Evolutionary conservation across 2,329 filamentous ascomycete species (phyloP).

Genomic region (Scopulariopsis brevicaulis): DNA sequence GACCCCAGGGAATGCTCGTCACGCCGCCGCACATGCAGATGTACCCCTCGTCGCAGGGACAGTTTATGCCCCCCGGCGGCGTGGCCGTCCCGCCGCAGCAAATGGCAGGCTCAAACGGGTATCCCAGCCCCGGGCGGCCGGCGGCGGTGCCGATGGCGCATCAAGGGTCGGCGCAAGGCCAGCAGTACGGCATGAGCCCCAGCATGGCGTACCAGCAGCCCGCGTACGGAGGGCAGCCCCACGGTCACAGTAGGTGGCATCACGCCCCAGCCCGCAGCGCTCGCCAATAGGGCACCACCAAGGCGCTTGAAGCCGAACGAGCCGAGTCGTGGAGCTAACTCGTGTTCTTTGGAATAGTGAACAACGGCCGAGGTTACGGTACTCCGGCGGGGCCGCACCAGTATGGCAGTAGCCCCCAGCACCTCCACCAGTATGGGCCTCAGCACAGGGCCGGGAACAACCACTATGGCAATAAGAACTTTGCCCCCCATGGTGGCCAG

Average conservation of each 20-base stretch:
- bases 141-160: slow-evolving; percentile 85
- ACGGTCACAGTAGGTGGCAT: slow-evolving; percentile 57
- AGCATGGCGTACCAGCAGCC: slow-evolving; percentile 66
- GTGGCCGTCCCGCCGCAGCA: slow-evolving; percentile 39
- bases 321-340: slow-evolving; percentile 2
- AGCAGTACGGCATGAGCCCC: slow-evolving; percentile 68
- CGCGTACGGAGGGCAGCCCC: slow-evolving; percentile 58
- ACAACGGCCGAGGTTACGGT: slow-evolving; percentile 45
- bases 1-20: slow-evolving; percentile 55
- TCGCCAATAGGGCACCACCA: not conserved
- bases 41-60: slow-evolving; percentile 58
- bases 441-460: slow-evolving; percentile 48
- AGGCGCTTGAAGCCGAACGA: not conserved
- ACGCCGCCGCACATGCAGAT: slow-evolving; percentile 66
- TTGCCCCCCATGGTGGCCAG: slow-evolving; percentile 30
- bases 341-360: slow-evolving; percentile 30
- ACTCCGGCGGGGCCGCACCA: slow-evolving; percentile 45
- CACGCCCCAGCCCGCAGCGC: not conserved
- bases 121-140: slow-evolving; percentile 76
- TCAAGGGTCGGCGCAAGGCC: slow-evolving; percentile 86
- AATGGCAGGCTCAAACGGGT: slow-evolving; percentile 61
- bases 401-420: slow-evolving; percentile 54
- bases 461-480: slow-evolving; percentile 39
- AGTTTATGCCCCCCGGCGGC: slow-evolving; percentile 46
- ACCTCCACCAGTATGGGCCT: slow-evolving; percentile 49